Base-by-base conservation (phyloP, 305 asterid genomes). In the Stenogyne calaminthoides region DNA sequence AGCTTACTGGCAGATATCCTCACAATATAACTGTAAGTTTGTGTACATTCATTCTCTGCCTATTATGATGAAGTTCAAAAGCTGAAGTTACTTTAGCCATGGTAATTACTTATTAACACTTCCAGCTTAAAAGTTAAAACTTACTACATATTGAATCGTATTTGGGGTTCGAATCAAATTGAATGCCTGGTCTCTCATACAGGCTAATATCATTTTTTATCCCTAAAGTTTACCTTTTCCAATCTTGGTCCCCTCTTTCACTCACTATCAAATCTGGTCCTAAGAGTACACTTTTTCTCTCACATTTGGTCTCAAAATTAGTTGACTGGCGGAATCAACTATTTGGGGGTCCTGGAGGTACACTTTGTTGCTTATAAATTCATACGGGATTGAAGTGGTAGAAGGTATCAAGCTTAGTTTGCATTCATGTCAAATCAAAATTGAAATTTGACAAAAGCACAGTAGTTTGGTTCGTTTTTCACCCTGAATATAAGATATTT, bases 1-100 rank as follows among this genome's bases (percentile, higher is more conserved):
- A 94, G 87, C 98, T 94, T 55, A 88, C 98, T 9, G 99, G 98
- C 67, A 69, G 84, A 54, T 92, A 94, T 82, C 99, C 99, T 18
- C 81, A 82, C 44, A 91, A 94, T 78, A 89, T 94, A 72, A 91
- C 99, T 5, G 98, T 94, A 88, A 87, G 94, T 76, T 56, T 4
- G 47, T 25, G 5, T 62, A 25, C 64, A 47, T 77, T 64, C 39
- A 47, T 77, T 64, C 39, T 61, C 64, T 67, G 6, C 57, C 58
- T 70, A 25, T 54, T 64, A 18, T 47, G 7, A 40, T 25, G 36
- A 39, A 47, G 12, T 61, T 70, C 55, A 47, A 64, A 68, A 55
- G n/a, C 72, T 44, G 63, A 74, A 65, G n/a, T 68, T 74, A 40
- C 37, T 74, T 51, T 42, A 34, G 25, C 25, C 12, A 63, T 69